Evolutionary conservation across 768 basidiomycete genomes (phyloP).

Genomic region (Jaapia argillacea): DNA sequence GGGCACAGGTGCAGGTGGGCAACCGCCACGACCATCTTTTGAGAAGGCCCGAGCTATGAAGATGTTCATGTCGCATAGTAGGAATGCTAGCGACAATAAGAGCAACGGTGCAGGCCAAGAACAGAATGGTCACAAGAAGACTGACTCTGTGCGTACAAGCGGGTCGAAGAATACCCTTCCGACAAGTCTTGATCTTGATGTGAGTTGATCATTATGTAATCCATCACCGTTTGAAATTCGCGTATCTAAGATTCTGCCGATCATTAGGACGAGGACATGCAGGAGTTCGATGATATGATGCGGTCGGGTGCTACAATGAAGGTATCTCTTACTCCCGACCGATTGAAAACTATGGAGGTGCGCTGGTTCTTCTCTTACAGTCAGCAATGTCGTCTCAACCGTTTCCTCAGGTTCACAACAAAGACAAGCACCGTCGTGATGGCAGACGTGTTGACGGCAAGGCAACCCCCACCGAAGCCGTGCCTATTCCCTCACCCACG

Average conservation of each 20-base stretch:
- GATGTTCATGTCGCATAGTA: conserved; percentile 29
- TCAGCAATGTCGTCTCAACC: conserved; percentile 3
- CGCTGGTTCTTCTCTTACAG: too few species aligned
- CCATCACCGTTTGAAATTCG: too few species aligned
- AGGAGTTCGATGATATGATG: conserved; percentile 93
- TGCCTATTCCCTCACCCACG: too few species aligned
- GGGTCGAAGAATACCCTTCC: conserved; percentile 29
- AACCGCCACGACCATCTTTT: conserved; percentile 40
- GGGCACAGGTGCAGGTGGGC: neutral
- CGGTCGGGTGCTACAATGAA: conserved; percentile 87
- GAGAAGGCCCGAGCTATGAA: conserved; percentile 57
- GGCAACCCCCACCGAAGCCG: too few species aligned
- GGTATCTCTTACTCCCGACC: conserved; percentile 90
- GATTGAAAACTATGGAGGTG: conserved; percentile 90
- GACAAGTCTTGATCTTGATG: too few species aligned
- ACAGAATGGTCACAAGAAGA: conserved; percentile 40
- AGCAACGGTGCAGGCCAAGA: neutral
- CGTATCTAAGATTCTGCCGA: too few species aligned
- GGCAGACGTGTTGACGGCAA: conserved; percentile 7
- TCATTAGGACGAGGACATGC: conserved; percentile 59
- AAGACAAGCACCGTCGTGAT: conserved; percentile 43
- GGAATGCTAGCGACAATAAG: neutral
- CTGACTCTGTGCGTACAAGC: conserved; percentile 44
- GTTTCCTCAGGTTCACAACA: conserved; percentile 53
- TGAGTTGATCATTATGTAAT: too few species aligned